Evolutionary conservation across 2,329 filamentous ascomycete species (phyloP), one percentile per base, ranked within the genome.

Genomic region (Ceratocystis papillata): DNA sequence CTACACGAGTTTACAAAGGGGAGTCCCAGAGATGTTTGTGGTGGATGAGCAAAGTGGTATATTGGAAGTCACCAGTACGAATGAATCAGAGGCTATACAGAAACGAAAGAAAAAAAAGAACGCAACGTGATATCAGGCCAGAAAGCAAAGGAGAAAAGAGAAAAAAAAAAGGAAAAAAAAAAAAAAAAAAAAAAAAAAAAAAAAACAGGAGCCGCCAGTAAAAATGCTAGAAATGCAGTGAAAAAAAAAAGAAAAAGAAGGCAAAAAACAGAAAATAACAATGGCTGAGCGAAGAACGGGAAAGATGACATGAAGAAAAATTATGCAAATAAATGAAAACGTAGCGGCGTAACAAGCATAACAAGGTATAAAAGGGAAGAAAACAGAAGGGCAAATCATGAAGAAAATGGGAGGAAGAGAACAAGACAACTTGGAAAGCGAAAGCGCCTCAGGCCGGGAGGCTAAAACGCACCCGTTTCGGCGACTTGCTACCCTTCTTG

Each of bases 401-500:
- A 45, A 30, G 28, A 44, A 10, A 59, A 46, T 45, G 22, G 22
- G 15, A 64, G 12, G 28, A 33, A 45, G 8, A 50, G 20, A 44
- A 50, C 12, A 41, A 50, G 41, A 41, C 10, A 53, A 1, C 22
- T 12, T 15, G 12, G 41, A 20, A 44, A 59, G n/a, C 50, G 1
- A 55, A 45, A 45, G 50, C 33, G 5, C 30, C 28, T 59, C 22
- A 63, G 5, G 33, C 45, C 10, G 65, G 65, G 20, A 67, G 30
- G 8, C 61, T 67, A 30, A 67, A 67, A 25, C 65, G 62, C 17
- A 67, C 65, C 44, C 55, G 37, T 45, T 67, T 67, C 8, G 65
- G 62, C 7, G 60, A 60, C 22, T 67, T 67, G 53, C 22, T 60
- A 15, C 55, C 63, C 55, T 67, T 67, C 62, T 67, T 67, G 3